Base-by-base conservation (phyloP, 257 asterid genomes). In the Solanum megistacrolobum region DNA sequence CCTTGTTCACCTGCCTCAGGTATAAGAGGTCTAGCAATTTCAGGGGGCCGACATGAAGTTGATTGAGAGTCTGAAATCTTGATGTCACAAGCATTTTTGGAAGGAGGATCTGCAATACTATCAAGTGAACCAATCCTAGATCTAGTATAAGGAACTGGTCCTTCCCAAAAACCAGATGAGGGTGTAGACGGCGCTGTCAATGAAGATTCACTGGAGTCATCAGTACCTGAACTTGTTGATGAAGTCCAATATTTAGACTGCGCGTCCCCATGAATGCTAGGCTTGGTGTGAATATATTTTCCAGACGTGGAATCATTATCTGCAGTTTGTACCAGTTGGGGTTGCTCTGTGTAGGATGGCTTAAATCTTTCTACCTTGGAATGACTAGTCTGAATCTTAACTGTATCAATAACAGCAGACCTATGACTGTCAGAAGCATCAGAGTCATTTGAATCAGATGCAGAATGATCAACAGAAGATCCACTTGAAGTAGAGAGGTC, bases 161-260 rank as follows among this genome's bases (percentile, higher is more conserved):
- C 97, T 75, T 89, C 94, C 97, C 98, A 95, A 83, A 94, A 95
- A 83, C 88, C 95, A 91, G 94, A 91, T 5, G 94, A 91, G 89
- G 93, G 90, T 88, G 94, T 89, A 81, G 97, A 92, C 46, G 96
- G 92, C 83, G 89, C 94, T 68, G 93, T 90, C 73, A 89, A 86
- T 72, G 90, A 92, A 87, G 92, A 87, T 73, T 90, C 94, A 73
- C 89, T 86, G 81, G 93, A 90, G 71, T 86, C 91, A 34, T 89
- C 85, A 83, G 60, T 87, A 93, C 87, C 78, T 39, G 87, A 86
- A 88, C 86, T 86, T 39, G 91, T 91, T 39, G 93, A 92, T 39
- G 93, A 92, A 18, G 90, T 73, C 83, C 93, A 89, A 38, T 90
- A 89, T 84, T 88, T 91, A 87, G 84, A 79, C 34, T 34, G 86